Evolutionary conservation across 495 filamentous ascomycete species (phyloP), one percentile per base, ranked within the genome.

Genomic region (Neohortaea acidophila): DNA sequence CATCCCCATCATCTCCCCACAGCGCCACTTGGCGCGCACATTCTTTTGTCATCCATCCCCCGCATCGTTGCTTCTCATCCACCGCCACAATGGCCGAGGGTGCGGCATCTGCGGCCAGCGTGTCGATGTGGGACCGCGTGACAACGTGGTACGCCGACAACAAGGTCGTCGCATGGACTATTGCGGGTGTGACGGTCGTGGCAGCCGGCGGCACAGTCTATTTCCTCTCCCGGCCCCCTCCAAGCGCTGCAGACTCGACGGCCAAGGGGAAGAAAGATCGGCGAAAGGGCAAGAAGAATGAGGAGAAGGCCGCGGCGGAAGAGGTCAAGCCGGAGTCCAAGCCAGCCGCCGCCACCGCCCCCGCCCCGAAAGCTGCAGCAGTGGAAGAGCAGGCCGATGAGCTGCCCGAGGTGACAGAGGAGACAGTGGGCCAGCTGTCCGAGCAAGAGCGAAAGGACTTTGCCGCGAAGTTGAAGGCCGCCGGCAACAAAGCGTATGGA

Each of bases 401-500:
- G 52, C 64, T 96, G 14, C 86, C 87, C 4, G 73, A 91, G 39
- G 76, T 99, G 38, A 72, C 82, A 52, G 89, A 94, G 61, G 62
- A 60, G 6, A 81, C 70, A 4, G 77, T 99, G 35, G 70, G 58
- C 14, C 54, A 61, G 13, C 62, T 96, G 23, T 73, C 79, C 7
- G 73, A 73, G 29, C 39, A 70, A 61, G 60, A 81, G 56, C 69
- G 84, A 18, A 82, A 87, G 58, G 74, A 84, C 13, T 86, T 79
- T 54, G 83, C 89, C 21, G 73, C 72, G 34, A 89, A 87, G 64
- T 67, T 99, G 37, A 99, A 99, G 67, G 79, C 77, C 38, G 82
- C 82, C 32, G 89, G 89, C 48, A 99, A 99, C 67, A 91, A 86
- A 63, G 87, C 89, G 7, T 99, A 94, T 56, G 82, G 82, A 21